These are phyloP conservation scores for Colletotrichum kahawae DNA, from an alignment of 2,329 filamentous ascomycete genomes.

Conservation along the genomic window DNA sequence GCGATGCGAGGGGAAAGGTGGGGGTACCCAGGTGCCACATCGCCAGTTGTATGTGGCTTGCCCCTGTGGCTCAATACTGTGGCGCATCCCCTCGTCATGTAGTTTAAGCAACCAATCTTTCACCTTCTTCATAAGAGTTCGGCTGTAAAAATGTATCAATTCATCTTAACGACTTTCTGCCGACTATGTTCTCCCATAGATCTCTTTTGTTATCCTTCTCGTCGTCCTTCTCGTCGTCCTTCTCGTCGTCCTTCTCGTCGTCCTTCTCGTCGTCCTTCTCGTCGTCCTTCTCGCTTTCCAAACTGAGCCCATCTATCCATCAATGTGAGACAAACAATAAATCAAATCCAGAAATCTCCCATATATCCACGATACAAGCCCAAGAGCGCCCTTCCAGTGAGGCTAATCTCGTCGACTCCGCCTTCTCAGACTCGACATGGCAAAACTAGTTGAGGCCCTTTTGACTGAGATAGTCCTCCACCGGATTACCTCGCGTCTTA, in stretches of 20 bases:
- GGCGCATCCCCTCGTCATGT: neutral
- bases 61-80: neutral
- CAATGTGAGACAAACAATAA: neutral
- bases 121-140: neutral
- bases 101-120: neutral
- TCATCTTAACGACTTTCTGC: neutral
- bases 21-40: no score
- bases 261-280: neutral
- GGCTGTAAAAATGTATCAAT: neutral
- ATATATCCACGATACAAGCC: neutral
- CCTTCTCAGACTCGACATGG: neutral
- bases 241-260: no score
- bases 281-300: neutral
- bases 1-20: neutral
- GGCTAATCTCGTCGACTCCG: rapidly evolving
- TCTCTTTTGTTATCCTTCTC: no score
- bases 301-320: neutral
- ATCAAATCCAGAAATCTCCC: neutral
- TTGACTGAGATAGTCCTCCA: neutral
- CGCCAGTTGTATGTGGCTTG: neutral
- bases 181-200: neutral
- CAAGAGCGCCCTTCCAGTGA: neutral
- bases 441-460: neutral
- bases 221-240: no score
- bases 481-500: neutral